Percentiles rank a stretch among this genome's conserved stretches.
Conservation (phyloP, 805 yeast genomes). For the Saturnispora mendoncae region DNA sequence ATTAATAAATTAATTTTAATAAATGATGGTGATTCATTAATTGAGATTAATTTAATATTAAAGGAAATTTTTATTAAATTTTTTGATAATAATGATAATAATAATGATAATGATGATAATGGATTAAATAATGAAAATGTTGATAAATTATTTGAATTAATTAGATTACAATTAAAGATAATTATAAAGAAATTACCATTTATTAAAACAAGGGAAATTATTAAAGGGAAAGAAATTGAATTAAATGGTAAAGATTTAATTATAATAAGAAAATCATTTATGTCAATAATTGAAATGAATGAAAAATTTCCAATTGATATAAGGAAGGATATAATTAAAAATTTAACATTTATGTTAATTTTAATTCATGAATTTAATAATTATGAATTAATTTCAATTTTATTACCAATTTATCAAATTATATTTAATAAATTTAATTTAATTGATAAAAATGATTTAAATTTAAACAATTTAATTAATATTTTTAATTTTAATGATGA, state of each 20-base stretch:
- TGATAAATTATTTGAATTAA: constrained; percentile 74
- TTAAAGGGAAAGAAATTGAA: constrained; percentile 15
- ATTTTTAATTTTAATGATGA: constrained; percentile 14
- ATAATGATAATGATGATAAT: constrained; percentile 24
- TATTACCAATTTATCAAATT: constrained; percentile 44
- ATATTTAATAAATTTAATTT: constrained; percentile 28
- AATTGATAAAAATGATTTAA: constrained; percentile 16
- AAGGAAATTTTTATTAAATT: constrained; percentile 36
- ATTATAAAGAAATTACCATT: constrained; percentile 54
- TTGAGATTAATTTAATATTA: constrained; percentile 40
- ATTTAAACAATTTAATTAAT: constrained; percentile 29
- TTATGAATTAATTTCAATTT: constrained; percentile 38
- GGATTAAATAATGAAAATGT: constrained; percentile 43
- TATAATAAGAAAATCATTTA: constrained; percentile 41
- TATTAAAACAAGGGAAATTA: constrained; percentile 38
- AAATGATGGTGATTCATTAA: constrained; percentile 33
- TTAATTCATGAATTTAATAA: constrained; percentile 40
- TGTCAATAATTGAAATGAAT: constrained; percentile 52
- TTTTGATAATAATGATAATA: constrained; percentile 30
- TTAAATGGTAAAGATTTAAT: constrained; percentile 28
- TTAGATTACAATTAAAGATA: constrained; percentile 60
- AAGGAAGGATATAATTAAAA: constrained; percentile 60
- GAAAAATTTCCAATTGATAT: constrained; percentile 59
- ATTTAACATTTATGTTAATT: constrained; percentile 56
- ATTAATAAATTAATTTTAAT: constrained; percentile 63